Base-by-base conservation (phyloP, 2,329 filamentous ascomycete species). In the Talaromyces sp. region DNA sequence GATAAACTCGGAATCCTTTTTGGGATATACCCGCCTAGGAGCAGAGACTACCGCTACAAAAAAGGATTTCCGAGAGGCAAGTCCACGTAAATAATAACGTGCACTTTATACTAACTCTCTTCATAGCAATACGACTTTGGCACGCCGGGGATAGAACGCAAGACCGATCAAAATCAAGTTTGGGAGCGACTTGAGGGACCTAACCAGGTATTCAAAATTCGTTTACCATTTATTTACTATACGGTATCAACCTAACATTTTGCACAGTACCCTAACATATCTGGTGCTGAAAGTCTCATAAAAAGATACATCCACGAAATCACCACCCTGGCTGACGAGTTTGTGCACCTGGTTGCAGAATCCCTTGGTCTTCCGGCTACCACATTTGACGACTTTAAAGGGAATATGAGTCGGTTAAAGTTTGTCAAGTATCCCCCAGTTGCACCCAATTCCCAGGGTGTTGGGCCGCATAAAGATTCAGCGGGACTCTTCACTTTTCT, bases 391-490 rank as follows among this genome's bases (percentile, higher is more conserved):
- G 73, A 72, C 12, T 85, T 85, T 73, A 68, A 68, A 56, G 73
- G 73, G 2, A 68, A 68, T 4, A 85, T 85, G 74, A 82, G 84
- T 67, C 68, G 74, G 64, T 74, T 85, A 47, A 85, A 86, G 60
- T 82, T 85, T 60, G 77, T 85, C 61, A 85, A 84, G 68, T 85
- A 85, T 61, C 83, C 83, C 0, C 81, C 65, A 4, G 50, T 53
- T 8, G 50, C 67, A 14, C 65, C 67, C 2, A 71, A 67, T 31
- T 79, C 78, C 0, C 83, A 86, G 67, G 83, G 83, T 6, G 83
- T 85, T 1, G 83, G 83, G 0, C 82, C 83, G 3, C 83, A 85
- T 69, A 85, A 85, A 65, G 83, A 85, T 68, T 82, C 79, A 9
- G 81, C 77, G 74, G 56, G 83, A 75, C 18, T 83, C 83, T 1